Evolutionary conservation across 2,329 filamentous ascomycete genomes (phyloP).

Genomic region (Sclerotinia glacialis): DNA sequence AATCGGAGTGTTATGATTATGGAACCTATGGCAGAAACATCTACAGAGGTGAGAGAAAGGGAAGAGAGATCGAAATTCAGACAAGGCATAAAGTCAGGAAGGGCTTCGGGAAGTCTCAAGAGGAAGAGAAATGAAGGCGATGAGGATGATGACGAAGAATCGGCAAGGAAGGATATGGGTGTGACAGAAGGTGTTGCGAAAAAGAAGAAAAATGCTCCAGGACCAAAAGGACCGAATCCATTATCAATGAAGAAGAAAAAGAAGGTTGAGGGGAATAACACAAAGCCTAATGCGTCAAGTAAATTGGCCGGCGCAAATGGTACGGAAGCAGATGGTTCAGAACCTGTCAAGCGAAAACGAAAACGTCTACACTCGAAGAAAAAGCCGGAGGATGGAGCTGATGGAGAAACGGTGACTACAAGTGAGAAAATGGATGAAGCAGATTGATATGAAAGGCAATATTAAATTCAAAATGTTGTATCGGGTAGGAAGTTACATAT

Average conservation of each 20-base stretch:
- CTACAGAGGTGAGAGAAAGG: constrained; percentile 58
- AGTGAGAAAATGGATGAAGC: constrained; percentile 11
- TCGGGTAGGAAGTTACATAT: not conserved
- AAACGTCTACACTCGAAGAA: constrained; percentile 39
- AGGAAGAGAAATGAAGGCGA: constrained; percentile 40
- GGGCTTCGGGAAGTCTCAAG: constrained; percentile 42
- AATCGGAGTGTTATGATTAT: constrained; percentile 75
- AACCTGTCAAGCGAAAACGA: constrained; percentile 41
- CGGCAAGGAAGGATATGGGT: constrained; percentile 26
- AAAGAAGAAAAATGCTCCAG: constrained; percentile 57
- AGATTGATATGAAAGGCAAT: constrained; percentile 9
- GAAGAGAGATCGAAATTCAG: constrained; percentile 76
- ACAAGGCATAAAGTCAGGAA: constrained; percentile 58
- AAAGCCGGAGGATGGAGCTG: constrained; percentile 21
- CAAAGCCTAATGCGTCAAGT: constrained; percentile 29
- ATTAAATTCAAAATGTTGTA: not conserved
- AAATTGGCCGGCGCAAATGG: constrained; percentile 35
- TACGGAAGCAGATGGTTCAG: constrained; percentile 26
- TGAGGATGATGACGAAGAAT: constrained; percentile 36
- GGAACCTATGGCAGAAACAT: constrained; percentile 71
- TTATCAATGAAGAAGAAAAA: constrained; percentile 71
- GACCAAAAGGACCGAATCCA: constrained; percentile 68
- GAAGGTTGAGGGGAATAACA: constrained; percentile 30
- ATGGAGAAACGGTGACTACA: constrained; percentile 16
- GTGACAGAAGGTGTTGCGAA: constrained; percentile 36